A percentile compares a stretch with the other conserved stretches of the same genome.
These are phyloP conservation scores for Dendrobium nobile DNA, from an alignment of 106 monocot genomes.

Conservation along the genomic window DNA sequence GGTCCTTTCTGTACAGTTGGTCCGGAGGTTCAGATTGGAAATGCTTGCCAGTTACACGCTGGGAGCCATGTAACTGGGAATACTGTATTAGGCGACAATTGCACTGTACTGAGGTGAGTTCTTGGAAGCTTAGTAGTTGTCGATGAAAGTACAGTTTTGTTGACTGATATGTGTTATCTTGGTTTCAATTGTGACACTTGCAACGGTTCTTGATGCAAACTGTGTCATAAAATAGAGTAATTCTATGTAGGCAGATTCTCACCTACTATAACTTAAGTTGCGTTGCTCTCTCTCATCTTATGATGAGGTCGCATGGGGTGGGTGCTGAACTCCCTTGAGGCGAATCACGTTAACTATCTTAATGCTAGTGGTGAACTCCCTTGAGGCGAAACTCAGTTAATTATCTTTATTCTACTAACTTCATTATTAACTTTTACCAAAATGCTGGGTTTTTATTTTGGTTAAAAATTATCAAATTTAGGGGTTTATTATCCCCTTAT, in stretches of 20 bases:
- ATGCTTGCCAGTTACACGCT: slow-evolving; percentile 59
- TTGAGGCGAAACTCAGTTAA: not conserved
- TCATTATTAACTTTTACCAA: not conserved
- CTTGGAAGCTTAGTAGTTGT: not conserved
- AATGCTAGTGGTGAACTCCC: not conserved
- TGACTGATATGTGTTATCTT: not conserved
- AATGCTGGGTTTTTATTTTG: not conserved
- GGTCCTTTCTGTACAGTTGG: slow-evolving; percentile 87
- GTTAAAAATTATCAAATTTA: not conserved
- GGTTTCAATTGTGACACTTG: not conserved
- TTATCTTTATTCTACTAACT: not conserved
- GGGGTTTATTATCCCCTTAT: not conserved
- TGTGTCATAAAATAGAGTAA: not conserved
- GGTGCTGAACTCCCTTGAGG: not conserved
- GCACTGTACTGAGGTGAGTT: slow-evolving; percentile 52
- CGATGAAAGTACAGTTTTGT: not conserved
- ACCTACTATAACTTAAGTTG: not conserved
- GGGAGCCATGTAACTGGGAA: slow-evolving; percentile 77
- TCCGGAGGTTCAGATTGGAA: slow-evolving; percentile 51
- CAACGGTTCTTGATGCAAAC: not conserved
- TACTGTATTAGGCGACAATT: slow-evolving; percentile 66
- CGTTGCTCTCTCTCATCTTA: not conserved
- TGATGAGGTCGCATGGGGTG: not conserved
- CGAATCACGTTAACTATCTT: too few relatives aligned
- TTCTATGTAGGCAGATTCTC: not conserved